Percentiles rank a stretch among this genome's conserved stretches.
phyloP scores from a whole-genome alignment of 2,329 filamentous ascomycete genomes.

The Aspergillus hiratsukae region DNA sequence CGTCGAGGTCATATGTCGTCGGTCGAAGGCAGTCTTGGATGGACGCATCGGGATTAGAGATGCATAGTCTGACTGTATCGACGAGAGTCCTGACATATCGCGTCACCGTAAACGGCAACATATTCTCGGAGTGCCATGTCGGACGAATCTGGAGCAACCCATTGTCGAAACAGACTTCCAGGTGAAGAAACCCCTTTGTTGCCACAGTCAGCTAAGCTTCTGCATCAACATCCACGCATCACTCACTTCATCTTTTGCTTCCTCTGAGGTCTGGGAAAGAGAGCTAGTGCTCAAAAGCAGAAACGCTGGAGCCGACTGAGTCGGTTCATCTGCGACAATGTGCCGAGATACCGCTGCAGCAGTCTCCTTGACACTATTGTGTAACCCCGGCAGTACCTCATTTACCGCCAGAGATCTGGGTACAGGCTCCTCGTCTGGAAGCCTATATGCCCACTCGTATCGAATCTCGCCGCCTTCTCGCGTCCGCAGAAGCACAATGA shows the following conservation, averaged over 20 bases:
- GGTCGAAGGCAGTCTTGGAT: constrained; percentile 33
- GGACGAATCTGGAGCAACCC: constrained; percentile 34
- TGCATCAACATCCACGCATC: neutral
- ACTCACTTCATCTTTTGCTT: constrained; percentile 20
- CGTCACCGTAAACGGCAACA: constrained; percentile 42
- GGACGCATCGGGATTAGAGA: constrained; percentile 24
- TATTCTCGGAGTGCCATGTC: constrained; percentile 39
- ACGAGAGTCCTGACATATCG: constrained; percentile 42
- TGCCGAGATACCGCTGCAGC: constrained; percentile 24
- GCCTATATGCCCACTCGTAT: constrained; percentile 40
- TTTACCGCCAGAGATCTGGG: constrained; percentile 23
- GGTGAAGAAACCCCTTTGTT: constrained; percentile 27
- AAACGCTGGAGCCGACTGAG: neutral
- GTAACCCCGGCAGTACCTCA: constrained; percentile 30
- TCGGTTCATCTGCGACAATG: constrained; percentile 13
- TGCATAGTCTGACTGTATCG: constrained; percentile 37
- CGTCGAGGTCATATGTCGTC: constrained; percentile 35
- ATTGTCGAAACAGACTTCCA: constrained; percentile 28
- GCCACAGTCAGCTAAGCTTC: constrained; percentile 5
- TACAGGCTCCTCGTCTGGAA: constrained; percentile 10
- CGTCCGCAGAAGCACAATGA: constrained; percentile 42
- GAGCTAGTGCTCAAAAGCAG: constrained; percentile 23
- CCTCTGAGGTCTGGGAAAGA: constrained; percentile 14
- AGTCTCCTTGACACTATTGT: constrained; percentile 27
- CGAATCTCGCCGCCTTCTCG: constrained; percentile 35